Evolutionary conservation across 2,329 filamentous ascomycete species (phyloP).

Genomic region (Huntiella abstrusa): DNA sequence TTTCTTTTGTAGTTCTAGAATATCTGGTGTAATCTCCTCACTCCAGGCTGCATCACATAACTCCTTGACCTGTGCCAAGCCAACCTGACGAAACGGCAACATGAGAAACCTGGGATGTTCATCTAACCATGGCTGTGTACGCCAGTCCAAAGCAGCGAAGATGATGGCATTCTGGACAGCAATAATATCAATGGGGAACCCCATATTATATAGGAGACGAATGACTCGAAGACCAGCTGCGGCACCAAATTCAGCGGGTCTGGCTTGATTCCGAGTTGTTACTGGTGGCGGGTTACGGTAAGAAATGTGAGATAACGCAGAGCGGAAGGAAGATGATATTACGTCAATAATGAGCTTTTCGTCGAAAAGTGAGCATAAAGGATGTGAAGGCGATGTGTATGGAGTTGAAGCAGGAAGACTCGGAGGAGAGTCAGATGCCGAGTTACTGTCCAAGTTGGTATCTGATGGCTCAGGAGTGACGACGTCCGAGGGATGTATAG

Average conservation of each 20-base stretch:
- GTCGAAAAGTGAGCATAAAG: slow-evolving; percentile 4
- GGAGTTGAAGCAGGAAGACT: slow-evolving; percentile 1
- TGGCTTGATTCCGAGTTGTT: not conserved
- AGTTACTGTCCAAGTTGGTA: slow-evolving; percentile 6
- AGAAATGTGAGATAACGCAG: not conserved
- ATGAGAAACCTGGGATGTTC: slow-evolving; percentile 4
- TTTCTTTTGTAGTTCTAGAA: not conserved
- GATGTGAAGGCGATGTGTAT: not conserved
- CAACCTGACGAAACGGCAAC: slow-evolving; percentile 3
- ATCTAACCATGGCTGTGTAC: slow-evolving; percentile 8
- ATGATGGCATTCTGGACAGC: slow-evolving; percentile 7
- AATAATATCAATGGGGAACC: slow-evolving; percentile 1
- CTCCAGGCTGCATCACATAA: slow-evolving; percentile 11
- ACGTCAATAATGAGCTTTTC: slow-evolving; percentile 9
- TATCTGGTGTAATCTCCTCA: slow-evolving; percentile 4
- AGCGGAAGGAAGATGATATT: slow-evolving; percentile 5
- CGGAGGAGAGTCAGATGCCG: no score
- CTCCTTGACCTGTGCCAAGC: slow-evolving; percentile 6
- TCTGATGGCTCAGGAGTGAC: slow-evolving; percentile 6
- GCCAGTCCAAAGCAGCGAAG: slow-evolving; percentile 9
- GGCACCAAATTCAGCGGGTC: slow-evolving; percentile 5
- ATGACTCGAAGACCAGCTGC: slow-evolving; percentile 7
- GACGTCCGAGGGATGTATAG: slow-evolving; percentile 8
- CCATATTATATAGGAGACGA: slow-evolving; percentile 4
- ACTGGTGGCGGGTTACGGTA: not conserved